These are phyloP conservation scores for Aureobasidium lini DNA, from an alignment of 2,329 filamentous ascomycete genomes.

Conservation along the genomic window DNA sequence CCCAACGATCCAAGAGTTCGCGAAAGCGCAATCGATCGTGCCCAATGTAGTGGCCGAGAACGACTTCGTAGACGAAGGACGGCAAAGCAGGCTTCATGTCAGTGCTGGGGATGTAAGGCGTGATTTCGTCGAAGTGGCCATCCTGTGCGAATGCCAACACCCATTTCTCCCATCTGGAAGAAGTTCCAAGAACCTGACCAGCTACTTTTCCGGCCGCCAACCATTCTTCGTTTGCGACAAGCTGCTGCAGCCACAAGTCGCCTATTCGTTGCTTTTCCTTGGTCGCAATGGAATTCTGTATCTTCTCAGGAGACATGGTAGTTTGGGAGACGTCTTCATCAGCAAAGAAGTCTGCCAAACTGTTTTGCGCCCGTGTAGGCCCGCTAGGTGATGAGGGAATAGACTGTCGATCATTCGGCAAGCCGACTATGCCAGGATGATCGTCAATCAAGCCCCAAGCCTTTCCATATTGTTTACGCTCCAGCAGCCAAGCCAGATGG, in stretches of 20 bases:
- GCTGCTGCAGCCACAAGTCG: constrained; percentile 85
- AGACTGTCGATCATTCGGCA: constrained; percentile 31
- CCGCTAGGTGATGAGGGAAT: constrained; percentile 32
- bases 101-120: constrained; percentile 69
- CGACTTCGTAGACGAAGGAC: constrained; percentile 76
- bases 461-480: constrained; percentile 70
- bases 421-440: constrained; percentile 62
- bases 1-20: constrained; percentile 75
- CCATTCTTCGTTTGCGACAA: constrained; percentile 72
- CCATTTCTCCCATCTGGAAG: constrained; percentile 89
- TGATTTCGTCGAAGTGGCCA: constrained; percentile 83
- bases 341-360: constrained; percentile 58
- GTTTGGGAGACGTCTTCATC: constrained; percentile 50
- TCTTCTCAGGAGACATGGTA: constrained; percentile 52
- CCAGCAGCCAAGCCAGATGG: constrained; percentile 77
- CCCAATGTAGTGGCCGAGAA: constrained; percentile 82
- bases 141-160: constrained; percentile 85
- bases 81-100: constrained; percentile 73
- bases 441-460: constrained; percentile 87
- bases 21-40: constrained; percentile 67
- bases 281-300: constrained; percentile 59
- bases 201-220: constrained; percentile 68
- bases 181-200: constrained; percentile 71
- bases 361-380: constrained; percentile 36
- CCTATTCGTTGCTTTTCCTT: constrained; percentile 87